A percentile compares a stretch with the other conserved stretches of the same genome.
Conservation (phyloP, 2,329 filamentous ascomycete species). For the Escovopsis sp. region DNA sequence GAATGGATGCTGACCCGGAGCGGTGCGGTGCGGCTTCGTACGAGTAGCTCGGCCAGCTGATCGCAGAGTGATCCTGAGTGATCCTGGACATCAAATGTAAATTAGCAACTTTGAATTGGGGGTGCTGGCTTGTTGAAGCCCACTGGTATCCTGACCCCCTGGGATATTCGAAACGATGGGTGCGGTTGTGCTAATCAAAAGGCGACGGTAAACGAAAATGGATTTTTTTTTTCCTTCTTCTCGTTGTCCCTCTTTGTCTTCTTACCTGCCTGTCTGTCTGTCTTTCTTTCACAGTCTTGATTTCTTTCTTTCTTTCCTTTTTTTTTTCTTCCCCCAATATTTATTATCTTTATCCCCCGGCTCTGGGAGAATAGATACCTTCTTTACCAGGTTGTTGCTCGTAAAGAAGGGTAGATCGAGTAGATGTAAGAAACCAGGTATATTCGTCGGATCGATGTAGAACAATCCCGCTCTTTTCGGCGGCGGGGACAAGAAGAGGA, state of each 20-base stretch:
- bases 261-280: too few species aligned
- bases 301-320: too few species aligned
- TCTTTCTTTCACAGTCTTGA: too few species aligned
- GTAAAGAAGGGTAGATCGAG: too few species aligned
- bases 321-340: too few species aligned
- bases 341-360: too few species aligned
- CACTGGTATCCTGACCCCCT: slow-evolving; percentile 1
- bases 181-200: slow-evolving; percentile 4
- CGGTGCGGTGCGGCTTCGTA: slow-evolving; percentile 5
- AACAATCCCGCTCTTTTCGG: too few species aligned
- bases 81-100: slow-evolving; percentile 3
- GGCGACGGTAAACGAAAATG: slow-evolving; percentile 2
- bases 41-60: slow-evolving; percentile 17
- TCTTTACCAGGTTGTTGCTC: too few species aligned
- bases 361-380: too few species aligned
- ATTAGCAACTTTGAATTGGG: slow-evolving; percentile 13
- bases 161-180: slow-evolving; percentile 3
- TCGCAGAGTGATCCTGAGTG: slow-evolving; percentile 15
- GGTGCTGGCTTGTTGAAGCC: background rate
- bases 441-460: background rate
- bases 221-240: background rate
- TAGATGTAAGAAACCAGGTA: background rate
- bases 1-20: too few species aligned
- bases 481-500: background rate
- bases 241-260: too few species aligned